Conservation (phyloP, 2,329 filamentous ascomycete species). For the Plectosphaerella cucumerina region DNA sequence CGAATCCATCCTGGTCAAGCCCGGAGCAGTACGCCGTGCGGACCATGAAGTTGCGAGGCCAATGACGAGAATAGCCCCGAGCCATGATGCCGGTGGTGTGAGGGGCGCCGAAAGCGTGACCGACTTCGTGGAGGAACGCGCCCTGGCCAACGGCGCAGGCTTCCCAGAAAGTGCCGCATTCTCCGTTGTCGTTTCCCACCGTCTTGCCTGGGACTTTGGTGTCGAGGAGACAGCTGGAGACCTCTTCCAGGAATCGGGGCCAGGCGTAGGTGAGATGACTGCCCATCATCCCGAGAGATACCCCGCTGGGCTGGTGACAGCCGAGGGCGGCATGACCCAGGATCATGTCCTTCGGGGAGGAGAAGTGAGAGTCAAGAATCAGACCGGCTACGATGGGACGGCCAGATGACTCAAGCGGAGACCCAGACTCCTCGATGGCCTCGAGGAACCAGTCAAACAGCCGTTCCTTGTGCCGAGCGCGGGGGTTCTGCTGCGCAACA, state of each 20-base stretch:
- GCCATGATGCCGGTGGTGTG: constrained; percentile 66
- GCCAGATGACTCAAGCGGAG: constrained; percentile 21
- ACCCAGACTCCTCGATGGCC: constrained; percentile 41
- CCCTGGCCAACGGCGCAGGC: constrained; percentile 55
- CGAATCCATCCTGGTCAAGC: constrained; percentile 5
- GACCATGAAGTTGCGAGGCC: constrained; percentile 36
- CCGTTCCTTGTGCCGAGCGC: constrained; percentile 51
- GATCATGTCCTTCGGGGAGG: constrained; percentile 52
- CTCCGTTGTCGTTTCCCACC: constrained; percentile 35
- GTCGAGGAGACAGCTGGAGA: constrained; percentile 44
- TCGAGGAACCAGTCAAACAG: constrained; percentile 34
- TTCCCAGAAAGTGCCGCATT: constrained; percentile 38
- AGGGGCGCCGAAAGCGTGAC: constrained; percentile 65
- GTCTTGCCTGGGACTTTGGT: constrained; percentile 26
- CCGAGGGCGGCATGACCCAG: constrained; percentile 65
- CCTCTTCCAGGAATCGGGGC: constrained; percentile 65
- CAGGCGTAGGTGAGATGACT: constrained; percentile 69
- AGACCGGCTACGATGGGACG: constrained; percentile 67
- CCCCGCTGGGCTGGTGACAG: constrained; percentile 41
- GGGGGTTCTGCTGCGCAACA: constrained; percentile 58
- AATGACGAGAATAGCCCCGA: constrained; percentile 34
- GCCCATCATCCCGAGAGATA: constrained; percentile 67
- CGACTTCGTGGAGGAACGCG: constrained; percentile 67
- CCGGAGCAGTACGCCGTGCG: constrained; percentile 26
- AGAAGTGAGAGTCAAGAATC: constrained; percentile 67